Base-by-base conservation (phyloP, 2,329 filamentous ascomycete species). In the Aspergillus udagawae region DNA sequence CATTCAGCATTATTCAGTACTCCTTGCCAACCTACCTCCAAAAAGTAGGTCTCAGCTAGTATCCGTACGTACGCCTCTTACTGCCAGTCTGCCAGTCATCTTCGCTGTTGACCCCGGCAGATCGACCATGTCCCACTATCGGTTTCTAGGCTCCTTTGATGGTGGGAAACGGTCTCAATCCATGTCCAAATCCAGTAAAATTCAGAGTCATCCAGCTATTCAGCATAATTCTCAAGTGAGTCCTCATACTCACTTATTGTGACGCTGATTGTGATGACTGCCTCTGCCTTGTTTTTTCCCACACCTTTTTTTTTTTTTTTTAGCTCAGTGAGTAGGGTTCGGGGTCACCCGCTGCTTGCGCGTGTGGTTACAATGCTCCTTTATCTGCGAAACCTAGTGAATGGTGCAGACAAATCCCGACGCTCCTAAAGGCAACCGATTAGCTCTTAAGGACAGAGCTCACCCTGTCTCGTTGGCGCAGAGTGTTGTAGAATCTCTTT, bases 341-440 rank as follows among this genome's bases (percentile, higher is more conserved):
- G 53, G 53, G 59, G 59, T 61, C 59, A 61, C 49, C 57, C 59
- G 59, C 56, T 55, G 54, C 53, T 54, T 29, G 54, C 59, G 57
- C 57, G 59, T 61, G 59, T 59, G 59, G 59, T 61, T 59, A 47
- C 54, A 59, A 48, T 41, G 52, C 51, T 48, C 55, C 54, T 55
- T 45, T 20, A 38, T 21, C 14, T 45, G 23, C 17, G 53, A 25
- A 51, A 49, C 20, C 28, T 44, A 6, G 17, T 8, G 38, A 38
- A n/a, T 49, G 49, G 45, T 52, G 51, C 52, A 55, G 51, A 55
- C 53, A 23, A n/a, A 38, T 17, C 23, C 20, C 14, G 32, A 17
- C 14, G 29, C 14, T 32, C 29, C 29, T 7, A 17, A 17, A 17
- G 32, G 32, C 32, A 38, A 38, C 32, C 32, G 32, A 17, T 17